Evolutionary conservation across 371 early-diverging fungal species (phyloP).

Genomic region (Batkoa obscura): DNA sequence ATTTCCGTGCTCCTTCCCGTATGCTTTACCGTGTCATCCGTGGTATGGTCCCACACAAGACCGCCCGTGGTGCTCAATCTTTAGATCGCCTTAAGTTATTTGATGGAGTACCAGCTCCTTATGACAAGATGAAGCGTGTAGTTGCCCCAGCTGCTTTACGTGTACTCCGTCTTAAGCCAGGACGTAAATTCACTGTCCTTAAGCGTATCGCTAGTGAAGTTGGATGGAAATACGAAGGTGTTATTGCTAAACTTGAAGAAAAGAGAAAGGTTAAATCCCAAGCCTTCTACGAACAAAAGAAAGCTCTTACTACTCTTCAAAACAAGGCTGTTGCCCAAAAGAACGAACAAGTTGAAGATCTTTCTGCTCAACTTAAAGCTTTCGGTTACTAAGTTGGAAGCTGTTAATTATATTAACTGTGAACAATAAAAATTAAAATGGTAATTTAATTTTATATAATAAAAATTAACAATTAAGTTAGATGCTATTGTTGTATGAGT

Average conservation of each 20-base stretch:
- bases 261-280: constrained; percentile 90
- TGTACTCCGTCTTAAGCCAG: constrained; percentile 89
- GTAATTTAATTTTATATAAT: no score
- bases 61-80: constrained; percentile 94
- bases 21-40: constrained; percentile 96
- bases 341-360: constrained; percentile 24
- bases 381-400: constrained; percentile 46
- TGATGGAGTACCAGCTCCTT: constrained; percentile 98
- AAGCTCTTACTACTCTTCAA: constrained; percentile 35
- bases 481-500: no score
- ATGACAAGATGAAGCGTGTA: constrained; percentile 89
- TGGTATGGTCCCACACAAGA: constrained; percentile 99
- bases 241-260: constrained; percentile 87
- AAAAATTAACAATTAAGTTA: no score
- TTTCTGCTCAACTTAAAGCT: constrained; percentile 29
- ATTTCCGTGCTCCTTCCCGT: constrained; percentile 96
- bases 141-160: constrained; percentile 95
- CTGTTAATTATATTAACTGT: no score
- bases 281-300: constrained; percentile 86
- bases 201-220: constrained; percentile 89
- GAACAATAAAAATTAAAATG: no score
- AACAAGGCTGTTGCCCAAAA: constrained; percentile 35
- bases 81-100: constrained; percentile 95
- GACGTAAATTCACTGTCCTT: constrained; percentile 91
- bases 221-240: constrained; percentile 99